These are phyloP conservation scores for Didymella pinodella DNA, from an alignment of 2,329 filamentous ascomycete species.

Conservation along the genomic window DNA sequence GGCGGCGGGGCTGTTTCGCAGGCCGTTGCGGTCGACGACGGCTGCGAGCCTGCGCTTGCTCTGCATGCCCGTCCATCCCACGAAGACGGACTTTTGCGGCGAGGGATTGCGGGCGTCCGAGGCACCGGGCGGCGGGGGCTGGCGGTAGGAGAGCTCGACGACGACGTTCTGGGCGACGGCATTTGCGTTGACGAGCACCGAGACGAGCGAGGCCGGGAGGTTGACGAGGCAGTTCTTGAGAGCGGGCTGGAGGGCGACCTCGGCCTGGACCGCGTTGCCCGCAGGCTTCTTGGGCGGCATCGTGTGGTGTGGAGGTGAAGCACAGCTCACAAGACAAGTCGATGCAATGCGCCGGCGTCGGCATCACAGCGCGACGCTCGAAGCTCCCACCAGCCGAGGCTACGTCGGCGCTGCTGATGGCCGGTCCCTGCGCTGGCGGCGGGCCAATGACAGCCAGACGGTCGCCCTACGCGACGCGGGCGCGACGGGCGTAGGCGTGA, in stretches of 20 bases:
- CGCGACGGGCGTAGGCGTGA: slow-evolving; percentile 34
- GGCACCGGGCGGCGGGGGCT: slow-evolving; percentile 58
- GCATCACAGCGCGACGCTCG: no score
- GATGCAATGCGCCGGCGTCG: no score
- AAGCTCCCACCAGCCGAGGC: slow-evolving; percentile 39
- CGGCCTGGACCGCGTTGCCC: slow-evolving; percentile 69
- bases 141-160: slow-evolving; percentile 84
- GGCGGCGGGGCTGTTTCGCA: slow-evolving; percentile 65
- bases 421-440: not conserved
- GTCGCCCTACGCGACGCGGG: slow-evolving; percentile 22
- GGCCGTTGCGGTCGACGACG: slow-evolving; percentile 76
- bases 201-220: slow-evolving; percentile 83
- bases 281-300: slow-evolving; percentile 56
- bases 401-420: slow-evolving; percentile 31
- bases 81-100: slow-evolving; percentile 74
- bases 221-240: slow-evolving; percentile 96
- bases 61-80: slow-evolving; percentile 98
- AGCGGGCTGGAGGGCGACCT: slow-evolving; percentile 79
- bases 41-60: slow-evolving; percentile 83
- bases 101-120: slow-evolving; percentile 52
- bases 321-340: no score
- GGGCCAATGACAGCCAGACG: slow-evolving; percentile 29
- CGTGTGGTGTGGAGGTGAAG: slow-evolving; percentile 2
- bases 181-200: slow-evolving; percentile 86
- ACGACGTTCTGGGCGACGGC: slow-evolving; percentile 96